phyloP scores from a whole-genome alignment of 2,329 filamentous ascomycete species.

The Magnaporthiopsis incrustans region DNA sequence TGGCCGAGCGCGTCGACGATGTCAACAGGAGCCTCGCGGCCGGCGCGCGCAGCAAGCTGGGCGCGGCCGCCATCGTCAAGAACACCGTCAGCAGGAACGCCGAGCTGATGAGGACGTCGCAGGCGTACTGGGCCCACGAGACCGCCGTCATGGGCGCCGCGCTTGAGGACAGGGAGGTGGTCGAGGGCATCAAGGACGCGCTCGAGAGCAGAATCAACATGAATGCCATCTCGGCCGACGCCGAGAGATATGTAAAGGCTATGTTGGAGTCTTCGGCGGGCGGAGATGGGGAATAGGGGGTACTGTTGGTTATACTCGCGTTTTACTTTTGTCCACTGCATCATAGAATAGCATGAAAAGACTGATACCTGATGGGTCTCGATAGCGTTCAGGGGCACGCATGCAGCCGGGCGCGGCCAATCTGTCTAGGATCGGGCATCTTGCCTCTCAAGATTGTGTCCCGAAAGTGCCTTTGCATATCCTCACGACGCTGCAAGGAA shows the following conservation, averaged over 20 bases:
- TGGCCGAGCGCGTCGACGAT: constrained; percentile 59
- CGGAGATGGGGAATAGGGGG: neutral
- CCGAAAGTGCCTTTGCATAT: too few relatives aligned
- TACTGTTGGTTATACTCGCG: neutral
- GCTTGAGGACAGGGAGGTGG: constrained; percentile 71
- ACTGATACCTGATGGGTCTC: too few relatives aligned
- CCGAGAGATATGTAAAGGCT: constrained; percentile 48
- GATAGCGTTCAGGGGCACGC: too few relatives aligned
- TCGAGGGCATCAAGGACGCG: constrained; percentile 62
- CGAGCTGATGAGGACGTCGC: constrained; percentile 55
- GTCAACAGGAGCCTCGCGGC: constrained; percentile 48
- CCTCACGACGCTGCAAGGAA: too few relatives aligned
- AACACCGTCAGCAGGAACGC: constrained; percentile 74
- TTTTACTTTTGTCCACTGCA: too few relatives aligned
- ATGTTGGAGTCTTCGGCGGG: neutral
- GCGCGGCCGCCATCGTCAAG: constrained; percentile 64
- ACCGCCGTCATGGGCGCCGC: constrained; percentile 62
- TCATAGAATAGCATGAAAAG: too few relatives aligned
- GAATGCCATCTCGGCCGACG: constrained; percentile 50
- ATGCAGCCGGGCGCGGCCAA: too few relatives aligned
- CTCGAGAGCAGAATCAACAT: constrained; percentile 57
- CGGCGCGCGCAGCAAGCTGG: constrained; percentile 54
- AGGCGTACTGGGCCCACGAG: constrained; percentile 77
- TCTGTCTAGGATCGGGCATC: too few relatives aligned
- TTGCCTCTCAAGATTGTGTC: too few relatives aligned